Percentiles rank a stretch among this genome's conserved stretches.
These are phyloP conservation scores for Coccomyxa sp. DNA, from an alignment of 139 green algal genomes.

Conservation along the genomic window DNA sequence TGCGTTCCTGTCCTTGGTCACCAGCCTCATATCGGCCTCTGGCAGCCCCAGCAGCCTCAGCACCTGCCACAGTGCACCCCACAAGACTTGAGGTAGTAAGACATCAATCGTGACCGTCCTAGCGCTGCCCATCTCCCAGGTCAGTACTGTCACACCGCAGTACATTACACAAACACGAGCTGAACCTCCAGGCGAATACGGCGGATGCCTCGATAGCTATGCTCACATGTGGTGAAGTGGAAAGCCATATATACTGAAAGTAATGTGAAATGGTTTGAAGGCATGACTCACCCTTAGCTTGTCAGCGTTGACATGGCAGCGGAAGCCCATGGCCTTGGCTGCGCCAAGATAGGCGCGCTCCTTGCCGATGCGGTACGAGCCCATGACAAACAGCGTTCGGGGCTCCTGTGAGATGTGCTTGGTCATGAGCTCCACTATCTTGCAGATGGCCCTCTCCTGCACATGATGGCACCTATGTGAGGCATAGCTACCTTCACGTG, in stretches of 20 bases:
- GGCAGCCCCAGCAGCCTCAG: slow-evolving; percentile 56
- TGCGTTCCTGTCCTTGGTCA: slow-evolving; percentile 29
- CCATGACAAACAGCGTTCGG: slow-evolving; percentile 55
- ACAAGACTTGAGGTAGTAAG: too few relatives aligned
- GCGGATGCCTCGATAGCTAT: too few relatives aligned
- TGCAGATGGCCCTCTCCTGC: slow-evolving; percentile 27
- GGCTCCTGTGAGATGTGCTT: slow-evolving; percentile 24
- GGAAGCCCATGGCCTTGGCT: slow-evolving; percentile 43
- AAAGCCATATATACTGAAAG: too few relatives aligned
- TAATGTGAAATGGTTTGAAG: too few relatives aligned
- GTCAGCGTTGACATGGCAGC: slow-evolving; percentile 36
- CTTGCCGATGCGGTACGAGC: slow-evolving; percentile 76
- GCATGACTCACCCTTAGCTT: slow-evolving; percentile 38
- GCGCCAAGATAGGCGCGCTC: slow-evolving; percentile 64
- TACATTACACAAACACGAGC: too few relatives aligned
- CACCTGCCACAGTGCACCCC: too few relatives aligned
- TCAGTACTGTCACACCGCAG: too few relatives aligned
- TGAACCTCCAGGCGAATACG: too few relatives aligned
- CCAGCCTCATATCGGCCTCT: slow-evolving; percentile 32
- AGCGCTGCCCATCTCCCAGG: too few relatives aligned
- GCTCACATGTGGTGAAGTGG: too few relatives aligned
- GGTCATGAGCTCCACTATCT: slow-evolving; percentile 32
- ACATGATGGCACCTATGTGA: not conserved
- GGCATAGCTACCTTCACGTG: too few relatives aligned
- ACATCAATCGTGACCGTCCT: too few relatives aligned